Base-by-base conservation (phyloP, 208 protist genomes). In the Entamoeba dispar region DNA sequence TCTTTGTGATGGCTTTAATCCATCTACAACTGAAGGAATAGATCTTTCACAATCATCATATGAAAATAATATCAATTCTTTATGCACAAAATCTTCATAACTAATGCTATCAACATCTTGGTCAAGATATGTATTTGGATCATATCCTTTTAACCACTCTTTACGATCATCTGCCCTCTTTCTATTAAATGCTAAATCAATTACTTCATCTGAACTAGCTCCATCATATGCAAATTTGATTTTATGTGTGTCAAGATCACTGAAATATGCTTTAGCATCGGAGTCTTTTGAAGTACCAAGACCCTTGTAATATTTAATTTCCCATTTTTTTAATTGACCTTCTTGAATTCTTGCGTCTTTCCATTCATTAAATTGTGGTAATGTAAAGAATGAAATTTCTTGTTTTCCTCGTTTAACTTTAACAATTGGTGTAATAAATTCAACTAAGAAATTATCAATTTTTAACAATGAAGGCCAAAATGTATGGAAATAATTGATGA, bases 361-460 rank as follows among this genome's bases (percentile, higher is more conserved):
- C 98, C 98, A 99, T 92, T 95, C 94, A 91, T 98, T 96, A 96
- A 98, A 99, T 96, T 99, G 98, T 38, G 98, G 98, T 93, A 99
- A 96, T 4, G 98, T 99, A 96, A 98, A 99, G 95, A 99, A 99
- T 43, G 96, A 96, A 86, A 97, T 96, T 52, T 95, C 94, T 61
- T 97, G 94, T 69, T 96, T 95, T 34, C 97, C 96, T 93, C 97
- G 96, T 10, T 31, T 95, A 19, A 55, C 97, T 95, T 99, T 99
- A 14, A 99, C 98, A 94, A 99, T 99, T 4, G 99, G 99, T 27
- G 99, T 99, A 92, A 99, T 98, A 95, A 99, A 99, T 96, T 99
- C 97, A 91, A 97, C 96, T 50, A 99, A 94, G 94, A 99, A 99
- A 31, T 98, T 98, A 19, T 96, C 96, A 38, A 97, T 95, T 49